phyloP scores from a whole-genome alignment of 176 grass and related monocot species.

The Aegilops sharonensis region DNA sequence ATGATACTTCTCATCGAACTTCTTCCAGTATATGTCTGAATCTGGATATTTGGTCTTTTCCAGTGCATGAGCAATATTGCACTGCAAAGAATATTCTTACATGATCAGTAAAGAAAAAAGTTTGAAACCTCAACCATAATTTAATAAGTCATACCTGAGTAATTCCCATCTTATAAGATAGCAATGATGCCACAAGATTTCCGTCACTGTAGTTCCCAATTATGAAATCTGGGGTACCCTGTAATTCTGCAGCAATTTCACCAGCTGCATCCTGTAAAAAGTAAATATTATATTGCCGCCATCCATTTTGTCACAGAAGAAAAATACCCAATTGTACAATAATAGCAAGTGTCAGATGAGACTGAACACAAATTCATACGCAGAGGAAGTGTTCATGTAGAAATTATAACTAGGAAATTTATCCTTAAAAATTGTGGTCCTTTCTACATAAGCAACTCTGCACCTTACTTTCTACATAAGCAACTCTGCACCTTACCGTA shows the following conservation, averaged over 20 bases:
- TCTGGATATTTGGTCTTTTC: conserved; percentile 98
- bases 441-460: neutral
- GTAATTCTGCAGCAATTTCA: conserved; percentile 84
- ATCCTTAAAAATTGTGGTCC: neutral
- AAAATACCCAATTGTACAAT: neutral
- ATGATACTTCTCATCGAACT: conserved; percentile 84
- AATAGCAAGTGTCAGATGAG: neutral
- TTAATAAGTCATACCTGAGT: conserved; percentile 60
- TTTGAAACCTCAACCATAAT: neutral
- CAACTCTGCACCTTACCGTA: neutral
- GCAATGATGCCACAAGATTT: conserved; percentile 94
- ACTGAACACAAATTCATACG: neutral
- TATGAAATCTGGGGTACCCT: conserved; percentile 87
- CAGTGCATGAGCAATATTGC: conserved; percentile 95
- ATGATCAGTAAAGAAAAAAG: conserved; percentile 21
- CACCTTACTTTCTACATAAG: neutral
- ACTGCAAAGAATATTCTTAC: conserved; percentile 49
- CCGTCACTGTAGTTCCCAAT: conserved; percentile 98
- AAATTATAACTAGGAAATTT: neutral
- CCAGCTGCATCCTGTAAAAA: conserved; percentile 74
- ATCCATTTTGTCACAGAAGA: neutral
- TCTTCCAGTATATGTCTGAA: conserved; percentile 94
- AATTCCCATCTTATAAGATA: conserved; percentile 85
- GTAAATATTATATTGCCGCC: neutral
- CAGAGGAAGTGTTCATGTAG: neutral